Base-by-base conservation (phyloP, 1,284 basidiomycete genomes). In the Microbotryomycetes sp. region DNA sequence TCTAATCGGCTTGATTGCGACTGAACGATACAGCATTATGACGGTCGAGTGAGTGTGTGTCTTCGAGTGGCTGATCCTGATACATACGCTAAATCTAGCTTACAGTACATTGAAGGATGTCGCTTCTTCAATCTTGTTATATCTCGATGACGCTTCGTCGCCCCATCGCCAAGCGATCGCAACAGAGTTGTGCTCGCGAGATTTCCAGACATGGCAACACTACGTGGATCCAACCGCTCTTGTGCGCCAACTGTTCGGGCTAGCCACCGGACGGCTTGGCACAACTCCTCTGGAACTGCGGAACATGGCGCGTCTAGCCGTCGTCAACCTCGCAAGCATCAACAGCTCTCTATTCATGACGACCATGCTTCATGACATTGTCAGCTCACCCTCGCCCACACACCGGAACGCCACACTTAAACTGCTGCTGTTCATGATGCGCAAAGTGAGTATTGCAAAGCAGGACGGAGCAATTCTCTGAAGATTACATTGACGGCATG, bases 261-360 rank as follows among this genome's bases (percentile, higher is more conserved):
- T 97, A 18, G 86, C 91, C 0, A 91, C 90, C 21, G 80, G 83
- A 53, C 90, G 90, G 70, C 87, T 87, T 48, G 80, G 87, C 83
- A 5, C 82, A 79, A 24, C 79, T 79, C 21, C 65, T 83, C 84
- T 65, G 64, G 67, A 69, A 45, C 56, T 67, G 9, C 49, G 71
- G 30, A 45, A 59, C 29, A 49, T 71, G 5, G 73, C 76, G 0
- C 73, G 77, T 2, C 74, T 77, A 57, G 91, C 94, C 0, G 86
- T 94, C 4, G 76, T 97, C 16, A 85, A 88, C 52, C 88, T 97
- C 35, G 92, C 92, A 0, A 81, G 83, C 0, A 82, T 82, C 54
- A 88, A 93, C 70, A 91, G 91, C 13, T 85, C 86, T 2, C 76
- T 98, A 21, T 97, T 98, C 77, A 97, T 97, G 88, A 89, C 91